Percentiles rank a stretch among this genome's conserved stretches.
These are phyloP conservation scores for Schizopora paradoxa DNA, from an alignment of 1,284 basidiomycete species.

Conservation along the genomic window DNA sequence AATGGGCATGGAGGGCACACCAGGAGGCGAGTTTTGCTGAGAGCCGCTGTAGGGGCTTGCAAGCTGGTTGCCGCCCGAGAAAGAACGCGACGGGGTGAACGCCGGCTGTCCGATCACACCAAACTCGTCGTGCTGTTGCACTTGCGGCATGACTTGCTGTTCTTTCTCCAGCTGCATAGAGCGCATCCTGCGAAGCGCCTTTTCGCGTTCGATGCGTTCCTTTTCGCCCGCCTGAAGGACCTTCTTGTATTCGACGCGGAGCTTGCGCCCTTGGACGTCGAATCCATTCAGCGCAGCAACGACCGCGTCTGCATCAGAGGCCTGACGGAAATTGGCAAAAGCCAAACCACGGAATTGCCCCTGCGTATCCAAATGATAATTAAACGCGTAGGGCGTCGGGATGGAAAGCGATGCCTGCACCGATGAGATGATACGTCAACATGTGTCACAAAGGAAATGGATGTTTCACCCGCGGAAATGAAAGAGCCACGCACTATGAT, in stretches of 20 bases:
- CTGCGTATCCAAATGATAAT: slow-evolving; percentile 93
- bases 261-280: slow-evolving; percentile 96
- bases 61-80: slow-evolving; percentile 43
- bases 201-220: slow-evolving; percentile 97
- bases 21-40: slow-evolving; percentile 57
- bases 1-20: slow-evolving; percentile 51
- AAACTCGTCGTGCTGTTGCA: slow-evolving; percentile 61
- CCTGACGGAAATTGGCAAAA: slow-evolving; percentile 95
- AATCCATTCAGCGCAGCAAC: slow-evolving; percentile 94
- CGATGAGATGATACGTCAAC: slow-evolving; percentile 17
- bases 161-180: slow-evolving; percentile 92
- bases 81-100: slow-evolving; percentile 61
- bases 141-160: slow-evolving; percentile 40
- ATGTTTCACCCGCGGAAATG: slow-evolving; percentile 3
- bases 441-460: slow-evolving; percentile 6
- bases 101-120: slow-evolving; percentile 43
- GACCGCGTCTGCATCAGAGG: slow-evolving; percentile 90
- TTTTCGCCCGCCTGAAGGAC: slow-evolving; percentile 98
- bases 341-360: slow-evolving; percentile 96
- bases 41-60: slow-evolving; percentile 48
- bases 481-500: slow-evolving; percentile 73
- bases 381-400: slow-evolving; percentile 99
- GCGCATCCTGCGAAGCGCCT: slow-evolving; percentile 96
- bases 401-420: slow-evolving; percentile 82
- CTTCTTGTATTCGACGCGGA: slow-evolving; percentile 99